These are phyloP conservation scores for Aureobasidium sp. DNA, from an alignment of 2,329 filamentous ascomycete genomes.

Conservation along the genomic window DNA sequence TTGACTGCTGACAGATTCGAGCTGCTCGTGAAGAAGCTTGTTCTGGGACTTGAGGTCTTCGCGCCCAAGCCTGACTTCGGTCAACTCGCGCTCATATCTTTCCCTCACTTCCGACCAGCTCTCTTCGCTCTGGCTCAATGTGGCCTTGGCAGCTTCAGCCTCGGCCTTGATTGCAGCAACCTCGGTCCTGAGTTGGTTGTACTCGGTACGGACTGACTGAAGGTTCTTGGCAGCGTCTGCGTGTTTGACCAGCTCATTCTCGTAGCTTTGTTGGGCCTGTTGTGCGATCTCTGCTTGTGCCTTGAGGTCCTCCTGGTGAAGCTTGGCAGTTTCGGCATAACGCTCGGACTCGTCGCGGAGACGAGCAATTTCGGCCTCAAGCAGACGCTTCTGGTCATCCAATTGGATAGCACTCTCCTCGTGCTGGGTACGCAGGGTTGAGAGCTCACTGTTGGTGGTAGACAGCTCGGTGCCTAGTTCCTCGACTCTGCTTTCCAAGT, in stretches of 20 bases:
- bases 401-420: constrained; percentile 61
- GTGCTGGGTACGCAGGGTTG: constrained; percentile 69
- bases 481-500: constrained; percentile 74
- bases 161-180: constrained; percentile 68
- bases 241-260: constrained; percentile 88
- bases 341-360: constrained; percentile 78
- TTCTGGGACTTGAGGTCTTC: constrained; percentile 86
- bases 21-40: constrained; percentile 77
- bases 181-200: constrained; percentile 74
- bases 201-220: constrained; percentile 68
- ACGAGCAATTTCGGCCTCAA: constrained; percentile 70
- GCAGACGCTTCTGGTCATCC: constrained; percentile 72
- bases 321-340: constrained; percentile 69
- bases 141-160: constrained; percentile 74
- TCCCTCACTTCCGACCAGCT: constrained; percentile 81
- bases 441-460: constrained; percentile 74
- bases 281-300: constrained; percentile 89
- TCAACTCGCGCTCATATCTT: constrained; percentile 74
- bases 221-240: constrained; percentile 86
- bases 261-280: constrained; percentile 90
- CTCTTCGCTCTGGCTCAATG: constrained; percentile 69
- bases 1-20: constrained; percentile 68
- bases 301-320: constrained; percentile 84
- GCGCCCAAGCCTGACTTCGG: constrained; percentile 67
- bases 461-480: constrained; percentile 77